These are phyloP conservation scores for Athelia psychrophila DNA, from an alignment of 1,284 basidiomycete genomes.

Conservation along the genomic window DNA sequence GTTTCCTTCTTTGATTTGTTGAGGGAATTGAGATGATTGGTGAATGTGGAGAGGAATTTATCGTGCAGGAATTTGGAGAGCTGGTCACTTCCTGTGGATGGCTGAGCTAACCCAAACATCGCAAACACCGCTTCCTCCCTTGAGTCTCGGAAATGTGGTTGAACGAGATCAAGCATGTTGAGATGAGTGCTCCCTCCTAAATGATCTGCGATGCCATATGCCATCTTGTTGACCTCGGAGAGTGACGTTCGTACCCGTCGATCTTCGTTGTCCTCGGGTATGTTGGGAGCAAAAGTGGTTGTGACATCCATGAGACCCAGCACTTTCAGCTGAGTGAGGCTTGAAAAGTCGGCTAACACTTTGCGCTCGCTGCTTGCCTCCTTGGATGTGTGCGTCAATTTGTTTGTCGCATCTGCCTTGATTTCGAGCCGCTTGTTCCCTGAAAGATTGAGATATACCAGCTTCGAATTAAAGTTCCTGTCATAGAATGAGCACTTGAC, in stretches of 20 bases:
- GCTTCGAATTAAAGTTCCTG: constrained; percentile 95
- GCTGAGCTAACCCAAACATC: constrained; percentile 85
- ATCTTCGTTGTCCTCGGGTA: constrained; percentile 91
- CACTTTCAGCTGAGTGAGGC: constrained; percentile 78
- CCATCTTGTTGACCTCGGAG: constrained; percentile 91
- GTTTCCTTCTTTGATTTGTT: constrained; percentile 49
- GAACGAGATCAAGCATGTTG: constrained; percentile 91
- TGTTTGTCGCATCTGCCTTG: constrained; percentile 53
- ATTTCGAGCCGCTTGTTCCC: constrained; percentile 90
- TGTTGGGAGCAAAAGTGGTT: constrained; percentile 70
- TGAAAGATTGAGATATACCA: constrained; percentile 88
- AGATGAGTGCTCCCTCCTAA: constrained; percentile 78
- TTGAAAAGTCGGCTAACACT: constrained; percentile 84
- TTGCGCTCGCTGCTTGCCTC: constrained; percentile 23
- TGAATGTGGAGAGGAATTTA: constrained; percentile 66
- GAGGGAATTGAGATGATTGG: constrained; percentile 54
- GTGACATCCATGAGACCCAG: constrained; percentile 99
- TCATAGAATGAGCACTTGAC: constrained; percentile 2
- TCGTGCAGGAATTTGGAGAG: constrained; percentile 83
- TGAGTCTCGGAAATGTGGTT: constrained; percentile 81
- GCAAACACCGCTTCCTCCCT: constrained; percentile 92
- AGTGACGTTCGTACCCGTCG: constrained; percentile 91
- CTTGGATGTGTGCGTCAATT: constrained; percentile 5
- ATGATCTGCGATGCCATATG: constrained; percentile 97
- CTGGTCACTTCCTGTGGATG: constrained; percentile 59